Base-by-base conservation (phyloP, 2,329 filamentous ascomycete genomes). In the Daldinia sp. region DNA sequence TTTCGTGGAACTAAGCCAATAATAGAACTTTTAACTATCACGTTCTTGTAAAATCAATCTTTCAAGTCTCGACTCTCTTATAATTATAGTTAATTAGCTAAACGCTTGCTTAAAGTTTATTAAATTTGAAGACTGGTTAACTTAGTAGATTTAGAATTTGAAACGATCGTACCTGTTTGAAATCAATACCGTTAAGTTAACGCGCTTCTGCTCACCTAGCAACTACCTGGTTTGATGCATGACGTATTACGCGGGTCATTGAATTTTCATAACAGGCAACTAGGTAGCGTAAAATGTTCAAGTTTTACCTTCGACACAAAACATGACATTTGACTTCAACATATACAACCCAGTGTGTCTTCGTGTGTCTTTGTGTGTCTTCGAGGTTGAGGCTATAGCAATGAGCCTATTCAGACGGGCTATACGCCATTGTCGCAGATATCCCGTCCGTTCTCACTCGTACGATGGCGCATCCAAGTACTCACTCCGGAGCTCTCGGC, bases 341-440 rank as follows among this genome's bases (percentile, higher is more conserved):
- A 54, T 10, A n/a, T 15, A 53, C 13, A 39, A 28, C 20, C 26
- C 20, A 23, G 5, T 37, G n/a, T 20, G n/a, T 23, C 20, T 23
- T 23, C 2, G 5, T 37, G n/a, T 20, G n/a, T 23, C 20, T 23
- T 23, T 23, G 5, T 37, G n/a, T 20, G n/a, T 10, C 4, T 15
- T 56, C 30, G 13, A 57, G 39, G 23, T 12, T 7, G 35, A 59
- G n/a, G 20, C 13, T 60, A 62, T 65, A 60, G 67, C 26, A 33
- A 72, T 70, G 67, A 68, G 64, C 53, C 53, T 68, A 66, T 57
- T 46, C 15, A 59, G 64, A 68, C 60, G 59, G 15, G 39, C 56
- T 20, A 63, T 50, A 63, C 44, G 51, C 20, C 44, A 61, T 67
- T 50, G n/a, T 15, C 12, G 12, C 12, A 61, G 26, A 62, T 50